Evolutionary conservation across 345 rosid genomes (phyloP), one percentile per base, ranked within the genome.

Genomic region (Laguncularia racemosa): DNA sequence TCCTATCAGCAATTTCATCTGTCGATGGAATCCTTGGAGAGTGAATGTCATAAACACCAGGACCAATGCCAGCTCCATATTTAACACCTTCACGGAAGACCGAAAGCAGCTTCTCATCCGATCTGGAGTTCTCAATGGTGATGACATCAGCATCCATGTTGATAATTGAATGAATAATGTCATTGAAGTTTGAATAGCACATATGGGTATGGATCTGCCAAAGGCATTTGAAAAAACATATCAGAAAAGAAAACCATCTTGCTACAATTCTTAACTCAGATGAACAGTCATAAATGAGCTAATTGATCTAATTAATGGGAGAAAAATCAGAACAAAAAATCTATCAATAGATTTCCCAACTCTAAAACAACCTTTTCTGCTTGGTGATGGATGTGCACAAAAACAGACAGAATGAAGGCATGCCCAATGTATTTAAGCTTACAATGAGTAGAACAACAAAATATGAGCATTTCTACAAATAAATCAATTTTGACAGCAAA

Each of bases 101-200:
- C 0, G 96, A 92, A 16, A 89, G 82, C 58, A 92, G 95, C 78
- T 92, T 91, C 90, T 88, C 95, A 48, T 91, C 98, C 12, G 98
- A 91, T 38, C 98, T 91, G 8, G 98, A 91, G 79, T 85, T 91
- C 90, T 91, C 98, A 11, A 91, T 91, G 70, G 98, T 88, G 69
- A 88, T 91, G 59, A 91, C 97, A 79, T 91, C 96, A 19, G 96
- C 95, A 56, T 91, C 98, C 98, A 91, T 91, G 81, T 91, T 76
- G 19, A 92, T 92, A 54, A 92, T 92, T 0, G 98, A 92, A 81
- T 91, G 96, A 64, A 91, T 91, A 54, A 91, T 91, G 67, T 92
- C 97, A 52, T 92, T 92, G 86, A 92, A 92, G 84, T 92, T 74
- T 63, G 98, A 92, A 80, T 92, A 92, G 71, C 98, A 92, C 98